Base-by-base conservation (phyloP, 148 eudicot genomes). In the Tetragonia tetragonoides region DNA sequence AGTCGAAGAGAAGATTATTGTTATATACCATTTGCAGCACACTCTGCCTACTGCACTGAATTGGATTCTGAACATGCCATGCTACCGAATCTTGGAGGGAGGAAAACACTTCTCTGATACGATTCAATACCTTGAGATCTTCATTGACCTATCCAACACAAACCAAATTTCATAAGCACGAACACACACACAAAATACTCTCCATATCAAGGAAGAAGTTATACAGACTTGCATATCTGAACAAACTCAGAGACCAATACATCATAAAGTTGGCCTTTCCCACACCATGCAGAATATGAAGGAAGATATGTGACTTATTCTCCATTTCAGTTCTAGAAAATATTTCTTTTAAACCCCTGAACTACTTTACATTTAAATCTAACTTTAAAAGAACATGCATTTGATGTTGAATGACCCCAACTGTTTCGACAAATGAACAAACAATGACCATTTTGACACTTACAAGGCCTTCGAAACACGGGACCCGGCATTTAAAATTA, bases 41-140 rank as follows among this genome's bases (percentile, higher is more conserved):
- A 63, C 75, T 59, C 68, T 79, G 90, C 60, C 74, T 75, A 71
- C 79, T 49, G 84, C 65, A 74, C 39, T 67, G 78, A n/a, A 71
- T 41, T 18, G 77, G 73, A 70, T 77, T 77, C 73, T 68, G 77
- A 65, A 72, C 23, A 78, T 70, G 80, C 60, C 70, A 79, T 64
- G 77, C 70, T 53, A 80, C 53, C 16, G 76, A 80, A 79, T 83
- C 89, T 80, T 87, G 92, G 60, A 85, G 80, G 39, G 87, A 73
- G 46, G 83, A 83, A 80, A 94, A 89, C 60, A 78, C 38, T 71
- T 86, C 82, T 82, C 84, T 88, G 71, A 94, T 81, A 78, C 81
- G 92, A 70, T 76, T 84, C 81, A 94, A 84, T 79, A 89, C 75
- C 85, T 87, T 87, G 81, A 85, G 60, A 70, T 88, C 91, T 85